Conservation (phyloP, 2,329 filamentous ascomycete species). For the Pseudogymnoascus sp. region DNA sequence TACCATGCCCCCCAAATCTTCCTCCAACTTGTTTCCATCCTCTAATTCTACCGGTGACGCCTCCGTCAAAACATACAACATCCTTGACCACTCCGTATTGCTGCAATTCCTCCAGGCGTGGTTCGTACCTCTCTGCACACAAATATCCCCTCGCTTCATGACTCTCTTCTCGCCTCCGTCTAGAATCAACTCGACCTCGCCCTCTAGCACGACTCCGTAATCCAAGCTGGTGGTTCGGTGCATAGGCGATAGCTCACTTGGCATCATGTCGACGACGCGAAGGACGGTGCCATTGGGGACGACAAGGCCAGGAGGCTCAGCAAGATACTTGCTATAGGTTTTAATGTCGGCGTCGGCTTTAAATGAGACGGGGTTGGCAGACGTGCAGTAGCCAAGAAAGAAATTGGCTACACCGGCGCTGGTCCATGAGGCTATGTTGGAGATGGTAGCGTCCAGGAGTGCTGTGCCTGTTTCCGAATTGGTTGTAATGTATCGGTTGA, state of each 20-base stretch:
- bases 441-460: constrained; percentile 18
- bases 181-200: constrained; percentile 36
- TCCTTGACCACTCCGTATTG: constrained; percentile 21
- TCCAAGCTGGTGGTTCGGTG: constrained; percentile 40
- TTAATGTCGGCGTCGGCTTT: constrained; percentile 17
- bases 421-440: constrained; percentile 17
- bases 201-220: constrained; percentile 37
- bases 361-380: constrained; percentile 20
- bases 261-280: constrained; percentile 25
- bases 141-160: constrained; percentile 36
- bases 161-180: constrained; percentile 37
- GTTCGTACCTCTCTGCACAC: constrained; percentile 40
- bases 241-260: constrained; percentile 31
- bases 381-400: constrained; percentile 24
- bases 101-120: constrained; percentile 37
- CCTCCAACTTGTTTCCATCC: constrained; percentile 15
- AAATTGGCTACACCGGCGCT: constrained; percentile 21
- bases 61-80: constrained; percentile 25
- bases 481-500: constrained; percentile 24
- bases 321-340: constrained; percentile 19
- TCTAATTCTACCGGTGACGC: constrained; percentile 14
- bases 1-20: constrained; percentile 18
- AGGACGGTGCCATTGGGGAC: constrained; percentile 22
- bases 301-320: constrained; percentile 21
- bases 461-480: constrained; percentile 21